Base-by-base conservation (phyloP, 768 basidiomycete species). In the Tulasnella sp. region DNA sequence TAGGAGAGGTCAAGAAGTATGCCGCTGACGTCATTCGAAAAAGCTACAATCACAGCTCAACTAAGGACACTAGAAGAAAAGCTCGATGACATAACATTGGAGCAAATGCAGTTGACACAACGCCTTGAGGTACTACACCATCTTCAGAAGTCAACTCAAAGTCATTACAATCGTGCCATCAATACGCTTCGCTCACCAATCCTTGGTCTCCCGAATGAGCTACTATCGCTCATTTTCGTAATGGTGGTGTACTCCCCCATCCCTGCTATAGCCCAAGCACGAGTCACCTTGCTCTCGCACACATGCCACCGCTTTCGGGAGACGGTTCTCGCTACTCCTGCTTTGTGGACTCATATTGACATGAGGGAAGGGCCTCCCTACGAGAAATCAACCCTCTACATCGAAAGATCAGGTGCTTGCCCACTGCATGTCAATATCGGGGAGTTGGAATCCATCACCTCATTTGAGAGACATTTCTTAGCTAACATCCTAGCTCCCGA, bases 311-410 rank as follows among this genome's bases (percentile, higher is more conserved):
- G 49, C 2, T 51, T 39, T 39, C 37, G 49, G 8, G 24, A 40
- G 25, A 42, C 39, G 37, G 49, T 34, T 0, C 5, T 51, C 19
- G 29, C 24, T 16, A 40, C 37, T n/a, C 49, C 49, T 19, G 27
- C 28, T 10, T 51, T 51, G 19, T 51, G 49, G 49, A 51, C 49
- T 15, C 33, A 51, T 42, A 28, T 51, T 19, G 35, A 42, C 41
- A 51, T 51, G 49, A 51, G 39, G 28, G 49, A 51, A 32, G 39
- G 20, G 1, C n/a, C 37, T 1, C 49, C 40, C 6, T 51, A 41
- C 49, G 49, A 51, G 6, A 40, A 42, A 13, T 42, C 49, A 24
- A n/a, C 10, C 25, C 13, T 25, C 6, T 43, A 40, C 39, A 19
- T 51, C 15, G 49, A 51, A 20, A 7, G 49, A 15, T 51, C 49